Base-by-base conservation (phyloP, 805 yeast species). In the Danielozyma ontarioensis region DNA sequence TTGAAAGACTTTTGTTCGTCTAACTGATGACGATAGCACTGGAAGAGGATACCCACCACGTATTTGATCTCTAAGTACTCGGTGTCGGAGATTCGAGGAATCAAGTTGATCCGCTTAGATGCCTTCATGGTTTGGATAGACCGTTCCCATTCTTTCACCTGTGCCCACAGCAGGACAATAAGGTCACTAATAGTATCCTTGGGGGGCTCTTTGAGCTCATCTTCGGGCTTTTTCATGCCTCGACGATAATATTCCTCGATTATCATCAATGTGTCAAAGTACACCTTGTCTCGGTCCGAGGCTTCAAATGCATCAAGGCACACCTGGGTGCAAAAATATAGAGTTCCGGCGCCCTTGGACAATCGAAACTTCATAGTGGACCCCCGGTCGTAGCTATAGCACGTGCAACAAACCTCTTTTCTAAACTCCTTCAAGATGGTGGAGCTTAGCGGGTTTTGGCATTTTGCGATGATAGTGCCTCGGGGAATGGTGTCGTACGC, bases 381-480 rank as follows among this genome's bases (percentile, higher is more conserved):
- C 0, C 83, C 81, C 40, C 63, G 50, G 21, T 60, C 62, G 41
- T 76, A 80, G 2, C 41, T 34, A 45, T 66, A 76, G 42, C 87
- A 80, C 38, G 49, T 45, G 5, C 70, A 62, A 48, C 87, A 80
- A 2, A 76, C 82, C 44, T 80, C 86, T 41, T 77, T 78, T 31
- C 74, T 68, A 50, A 76, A 79, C 3, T 76, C 77, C 37, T 68
- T 62, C 13, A 64, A 52, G 3, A 79, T 62, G 1, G 74, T 61
- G 12, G 68, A 57, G 7, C 80, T 70, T 25, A 75, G 51, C 1
- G 80, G 77, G 2, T 50, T 35, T 3, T 47, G 39, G 13, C 74
- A 68, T 6, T 29, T 36, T 25, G 72, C 55, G 3, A 80, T 54
- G 1, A 50, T 44, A 1, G 74, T 64, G 6, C 63, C 73, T 22